Evolutionary conservation across 2,329 filamentous ascomycete genomes (phyloP).

Genomic region (Aureobasidium melanogenum): DNA sequence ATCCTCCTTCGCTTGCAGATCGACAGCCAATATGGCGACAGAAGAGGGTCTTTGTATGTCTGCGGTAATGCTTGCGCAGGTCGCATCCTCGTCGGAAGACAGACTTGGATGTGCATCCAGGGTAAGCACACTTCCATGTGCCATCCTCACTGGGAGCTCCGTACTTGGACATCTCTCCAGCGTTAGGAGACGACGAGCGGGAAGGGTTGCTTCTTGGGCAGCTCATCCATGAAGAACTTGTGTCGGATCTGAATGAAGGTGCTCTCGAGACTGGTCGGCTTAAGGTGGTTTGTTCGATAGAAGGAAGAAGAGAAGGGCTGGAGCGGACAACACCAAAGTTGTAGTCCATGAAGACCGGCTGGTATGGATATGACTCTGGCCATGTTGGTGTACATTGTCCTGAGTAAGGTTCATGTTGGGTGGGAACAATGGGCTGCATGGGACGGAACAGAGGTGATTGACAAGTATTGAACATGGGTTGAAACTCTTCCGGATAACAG

Average conservation of each 20-base stretch:
- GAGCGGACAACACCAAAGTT: slow-evolving; percentile 6
- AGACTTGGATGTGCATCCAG: slow-evolving; percentile 50
- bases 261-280: slow-evolving; percentile 15
- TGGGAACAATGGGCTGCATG: background rate
- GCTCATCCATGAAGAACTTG: slow-evolving; percentile 20
- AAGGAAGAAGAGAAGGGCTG: slow-evolving; percentile 12
- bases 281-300: slow-evolving; percentile 5
- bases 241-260: slow-evolving; percentile 21
- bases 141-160: slow-evolving; percentile 38
- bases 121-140: slow-evolving; percentile 51
- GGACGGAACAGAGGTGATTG: slow-evolving; percentile 6
- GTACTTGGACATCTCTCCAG: slow-evolving; percentile 26
- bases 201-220: slow-evolving; percentile 20
- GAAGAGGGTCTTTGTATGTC: slow-evolving; percentile 53
- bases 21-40: slow-evolving; percentile 52
- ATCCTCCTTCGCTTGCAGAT: slow-evolving; percentile 47
- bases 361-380: slow-evolving; percentile 8
- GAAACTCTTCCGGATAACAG: slow-evolving; percentile 1
- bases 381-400: slow-evolving; percentile 9
- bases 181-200: slow-evolving; percentile 23
- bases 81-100: slow-evolving; percentile 52
- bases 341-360: slow-evolving; percentile 7
- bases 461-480: slow-evolving; percentile 9
- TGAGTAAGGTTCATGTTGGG: background rate
- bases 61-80: slow-evolving; percentile 53